These are phyloP conservation scores for Asterophora lycoperdoides DNA, from an alignment of 768 basidiomycete genomes.

Conservation along the genomic window DNA sequence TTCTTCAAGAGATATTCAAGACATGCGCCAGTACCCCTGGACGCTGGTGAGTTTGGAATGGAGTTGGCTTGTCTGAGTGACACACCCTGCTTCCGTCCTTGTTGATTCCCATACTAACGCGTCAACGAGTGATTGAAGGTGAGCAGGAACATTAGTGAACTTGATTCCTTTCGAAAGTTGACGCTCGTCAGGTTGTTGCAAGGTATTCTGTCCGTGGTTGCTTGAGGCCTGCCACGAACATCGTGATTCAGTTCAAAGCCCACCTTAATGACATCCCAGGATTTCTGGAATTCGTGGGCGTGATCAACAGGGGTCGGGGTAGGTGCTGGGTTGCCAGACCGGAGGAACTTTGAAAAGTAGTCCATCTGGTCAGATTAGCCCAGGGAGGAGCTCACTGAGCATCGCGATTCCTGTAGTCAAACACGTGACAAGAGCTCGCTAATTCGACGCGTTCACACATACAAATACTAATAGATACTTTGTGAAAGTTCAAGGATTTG, in stretches of 20 bases:
- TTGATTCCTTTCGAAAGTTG: constrained; percentile 78
- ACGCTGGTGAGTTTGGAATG: constrained; percentile 10
- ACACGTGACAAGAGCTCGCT: background rate
- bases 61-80: constrained; percentile 16
- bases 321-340: constrained; percentile 37
- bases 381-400: background rate
- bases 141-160: constrained; percentile 75
- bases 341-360: constrained; percentile 81
- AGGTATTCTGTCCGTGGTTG: constrained; percentile 55
- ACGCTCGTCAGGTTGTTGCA: constrained; percentile 86
- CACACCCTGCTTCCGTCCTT: constrained; percentile 83
- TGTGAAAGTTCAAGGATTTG: too few relatives aligned
- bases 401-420: background rate
- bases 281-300: constrained; percentile 67
- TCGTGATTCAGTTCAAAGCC: constrained; percentile 9
- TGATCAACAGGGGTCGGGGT: constrained; percentile 58
- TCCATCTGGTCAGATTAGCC: constrained; percentile 46
- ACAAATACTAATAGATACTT: too few relatives aligned
- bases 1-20: constrained; percentile 84
- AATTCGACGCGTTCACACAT: background rate
- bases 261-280: constrained; percentile 76
- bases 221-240: constrained; percentile 11
- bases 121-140: constrained; percentile 78
- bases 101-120: constrained; percentile 82
- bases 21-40: constrained; percentile 82